Evolutionary conservation across 495 filamentous ascomycete genomes (phyloP), one percentile per base, ranked within the genome.

Genomic region (Cladorrhinum samala): DNA sequence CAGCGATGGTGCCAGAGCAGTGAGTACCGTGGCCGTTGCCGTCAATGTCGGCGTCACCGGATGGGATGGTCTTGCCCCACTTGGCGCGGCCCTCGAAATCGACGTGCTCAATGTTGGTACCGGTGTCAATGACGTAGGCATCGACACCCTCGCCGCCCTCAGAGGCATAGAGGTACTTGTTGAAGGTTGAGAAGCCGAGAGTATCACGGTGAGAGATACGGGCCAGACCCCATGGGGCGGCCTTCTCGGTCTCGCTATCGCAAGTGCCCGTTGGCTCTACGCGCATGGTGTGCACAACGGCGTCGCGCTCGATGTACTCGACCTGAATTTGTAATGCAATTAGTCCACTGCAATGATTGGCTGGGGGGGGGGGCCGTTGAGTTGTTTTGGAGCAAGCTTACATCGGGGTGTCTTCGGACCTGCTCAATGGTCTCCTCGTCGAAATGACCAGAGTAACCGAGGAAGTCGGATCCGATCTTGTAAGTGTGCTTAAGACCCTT

Each of bases 21-120:
- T 99, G 94, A 58, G 94, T 99, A 61, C 94, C 94, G 78, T 99
- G 94, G 49, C 94, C 94, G 62, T 99, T 99, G 69, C 94, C 94
- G 76, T 99, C 94, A 48, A 80, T 75, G 68, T 99, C 94, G 39
- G 75, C 83, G 64, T 99, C 94, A 53, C 80, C 81, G 42, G 65
- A 53, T 50, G 94, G 94, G 62, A 99, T 87, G 50, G 94, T 99
- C 83, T 95, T 91, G 68, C 92, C 92, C 94, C 94, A 99, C 61
- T 77, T 73, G 47, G 94, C 94, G 67, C 94, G 90, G 50, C 91
- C 94, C 69, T 91, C 91, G 58, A 99, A 99, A 72, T 99, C 94
- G 56, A 92, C 91, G 74, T 99, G 94, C 8, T 91, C 80, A 55
- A 80, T 63, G 78, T 96, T 94, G 80, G 88, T 93, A 60, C 94